A percentile compares a stretch with the other conserved stretches of the same genome.
phyloP scores from a whole-genome alignment of 306 rosid genomes.

The Rosa chinensis region DNA sequence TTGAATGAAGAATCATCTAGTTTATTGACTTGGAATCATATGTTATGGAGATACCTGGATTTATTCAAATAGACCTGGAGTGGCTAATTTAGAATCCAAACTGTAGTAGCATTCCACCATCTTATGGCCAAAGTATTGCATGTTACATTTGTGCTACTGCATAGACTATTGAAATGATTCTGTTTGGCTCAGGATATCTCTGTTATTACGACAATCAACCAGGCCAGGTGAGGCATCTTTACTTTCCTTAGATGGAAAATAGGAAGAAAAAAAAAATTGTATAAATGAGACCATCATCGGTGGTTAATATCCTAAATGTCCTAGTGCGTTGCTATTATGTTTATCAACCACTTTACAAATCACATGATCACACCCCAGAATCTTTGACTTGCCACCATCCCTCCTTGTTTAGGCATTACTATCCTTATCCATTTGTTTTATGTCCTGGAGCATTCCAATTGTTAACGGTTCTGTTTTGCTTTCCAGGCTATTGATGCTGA shows the following conservation, averaged over 20 bases:
- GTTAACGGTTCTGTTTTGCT: background rate
- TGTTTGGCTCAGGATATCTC: background rate
- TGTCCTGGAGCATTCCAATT: background rate
- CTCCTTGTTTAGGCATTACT: background rate
- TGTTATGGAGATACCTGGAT: background rate
- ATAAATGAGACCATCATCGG: background rate
- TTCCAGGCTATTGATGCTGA: slow-evolving; percentile 89
- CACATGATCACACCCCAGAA: background rate
- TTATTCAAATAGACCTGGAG: no score
- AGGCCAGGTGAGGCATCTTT: background rate
- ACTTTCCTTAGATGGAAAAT: background rate
- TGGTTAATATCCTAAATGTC: background rate
- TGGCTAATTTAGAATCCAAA: no score
- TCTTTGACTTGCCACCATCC: background rate
- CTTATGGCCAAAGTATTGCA: background rate
- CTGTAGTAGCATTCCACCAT: background rate
- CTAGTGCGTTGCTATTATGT: no score
- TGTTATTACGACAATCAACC: background rate
- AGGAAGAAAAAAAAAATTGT: background rate
- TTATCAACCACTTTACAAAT: background rate
- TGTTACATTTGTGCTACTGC: background rate
- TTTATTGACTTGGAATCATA: background rate
- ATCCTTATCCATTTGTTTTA: background rate
- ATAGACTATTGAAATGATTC: background rate
- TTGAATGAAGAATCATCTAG: background rate